Evolutionary conservation across 371 early-diverging fungal genomes (phyloP).

Genomic region (Umbelopsis sp.): DNA sequence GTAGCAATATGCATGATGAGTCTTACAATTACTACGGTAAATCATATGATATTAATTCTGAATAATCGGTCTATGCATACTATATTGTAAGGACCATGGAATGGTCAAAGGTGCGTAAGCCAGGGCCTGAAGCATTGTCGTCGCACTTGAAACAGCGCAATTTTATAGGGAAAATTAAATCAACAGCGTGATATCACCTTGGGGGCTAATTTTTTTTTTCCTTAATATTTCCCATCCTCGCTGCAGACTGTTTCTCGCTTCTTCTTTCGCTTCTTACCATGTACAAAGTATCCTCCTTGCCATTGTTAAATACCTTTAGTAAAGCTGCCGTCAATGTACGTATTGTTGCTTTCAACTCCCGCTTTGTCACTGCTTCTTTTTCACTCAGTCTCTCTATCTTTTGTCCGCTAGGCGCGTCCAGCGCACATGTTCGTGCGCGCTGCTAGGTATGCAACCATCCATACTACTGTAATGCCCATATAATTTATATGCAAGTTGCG

Average conservation of each 20-base stretch:
- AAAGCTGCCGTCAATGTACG: neutral
- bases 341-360: neutral
- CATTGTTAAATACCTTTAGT: neutral
- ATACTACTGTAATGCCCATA: no score
- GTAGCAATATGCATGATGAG: no score
- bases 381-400: neutral
- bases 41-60: no score
- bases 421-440: constrained; percentile 7
- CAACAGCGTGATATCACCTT: constrained; percentile 1
- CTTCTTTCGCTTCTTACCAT: constrained; percentile 3
- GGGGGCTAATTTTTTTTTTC: neutral
- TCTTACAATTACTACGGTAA: no score
- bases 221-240: neutral
- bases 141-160: no score
- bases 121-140: no score
- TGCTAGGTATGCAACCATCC: neutral
- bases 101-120: no score
- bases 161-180: no score
- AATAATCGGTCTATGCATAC: no score
- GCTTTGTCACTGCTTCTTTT: neutral
- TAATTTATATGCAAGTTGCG: no score
- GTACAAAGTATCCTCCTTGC: constrained; percentile 2
- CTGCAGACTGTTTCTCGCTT: neutral
- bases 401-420: constrained; percentile 15
- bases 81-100: no score